A percentile compares a stretch with the other conserved stretches of the same genome.
Conservation (phyloP, 2,329 filamentous ascomycete species). For the Neofusicoccum sp. region DNA sequence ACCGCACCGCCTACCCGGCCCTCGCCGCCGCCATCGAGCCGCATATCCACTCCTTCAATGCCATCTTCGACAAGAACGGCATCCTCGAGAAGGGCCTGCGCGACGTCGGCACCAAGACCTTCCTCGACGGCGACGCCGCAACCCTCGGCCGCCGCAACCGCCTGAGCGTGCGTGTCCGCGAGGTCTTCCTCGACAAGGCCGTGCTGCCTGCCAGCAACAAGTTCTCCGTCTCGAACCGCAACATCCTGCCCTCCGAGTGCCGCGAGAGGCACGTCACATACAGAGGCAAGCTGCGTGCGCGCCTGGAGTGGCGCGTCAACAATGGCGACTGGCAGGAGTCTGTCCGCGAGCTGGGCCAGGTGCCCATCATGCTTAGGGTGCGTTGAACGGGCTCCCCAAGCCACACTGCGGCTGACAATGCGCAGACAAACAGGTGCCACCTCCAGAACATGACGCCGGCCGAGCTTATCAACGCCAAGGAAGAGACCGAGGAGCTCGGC, state of each 20-base stretch:
- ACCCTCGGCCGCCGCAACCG: conserved; percentile 67
- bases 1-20: conserved; percentile 84
- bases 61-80: conserved; percentile 75
- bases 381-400: conserved; percentile 30
- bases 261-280: conserved; percentile 93
- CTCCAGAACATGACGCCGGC: conserved; percentile 83
- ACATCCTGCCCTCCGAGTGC: conserved; percentile 90
- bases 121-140: conserved; percentile 78
- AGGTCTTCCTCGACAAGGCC: conserved; percentile 81
- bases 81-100: conserved; percentile 73
- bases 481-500: conserved; percentile 94
- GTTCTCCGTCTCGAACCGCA: conserved; percentile 73
- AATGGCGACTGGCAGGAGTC: conserved; percentile 82
- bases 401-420: conserved; percentile 27
- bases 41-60: conserved; percentile 95
- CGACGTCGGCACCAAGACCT: conserved; percentile 89
- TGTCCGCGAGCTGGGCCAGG: conserved; percentile 79
- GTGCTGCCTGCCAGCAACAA: conserved; percentile 81
- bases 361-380: conserved; percentile 93
- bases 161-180: conserved; percentile 75
- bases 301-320: conserved; percentile 85
- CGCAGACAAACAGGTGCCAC: conserved; percentile 84
- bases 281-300: conserved; percentile 79
- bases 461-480: conserved; percentile 80
- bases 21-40: conserved; percentile 85